phyloP scores from a whole-genome alignment of 164 flowering plant species.

The Aristolochia fimbriata region DNA sequence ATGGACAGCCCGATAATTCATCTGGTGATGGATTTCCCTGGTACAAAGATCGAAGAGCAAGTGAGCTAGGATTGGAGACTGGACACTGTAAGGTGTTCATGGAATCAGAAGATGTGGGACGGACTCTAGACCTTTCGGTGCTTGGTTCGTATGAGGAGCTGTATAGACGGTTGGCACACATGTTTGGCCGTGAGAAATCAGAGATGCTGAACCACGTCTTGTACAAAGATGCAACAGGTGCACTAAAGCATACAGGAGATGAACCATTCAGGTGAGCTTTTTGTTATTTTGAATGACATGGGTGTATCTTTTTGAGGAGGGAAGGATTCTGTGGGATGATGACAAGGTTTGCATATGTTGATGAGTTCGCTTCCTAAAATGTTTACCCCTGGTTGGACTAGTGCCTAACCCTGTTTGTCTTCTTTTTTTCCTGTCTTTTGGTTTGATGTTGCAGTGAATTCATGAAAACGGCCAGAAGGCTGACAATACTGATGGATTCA shows the following conservation, averaged over 20 bases:
- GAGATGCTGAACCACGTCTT: constrained; percentile 39
- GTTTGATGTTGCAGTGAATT: constrained; percentile 46
- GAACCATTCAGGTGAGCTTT: constrained; percentile 63
- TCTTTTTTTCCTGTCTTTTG: neutral
- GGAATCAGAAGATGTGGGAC: constrained; percentile 77
- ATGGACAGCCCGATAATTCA: constrained; percentile 23
- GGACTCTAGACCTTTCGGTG: constrained; percentile 64
- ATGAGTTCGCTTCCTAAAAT: neutral
- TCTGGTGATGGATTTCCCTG: constrained; percentile 24
- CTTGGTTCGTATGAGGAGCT: constrained; percentile 77
- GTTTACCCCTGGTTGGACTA: neutral
- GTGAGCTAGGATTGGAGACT: constrained; percentile 32
- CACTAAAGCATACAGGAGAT: constrained; percentile 54
- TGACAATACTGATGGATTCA: constrained; percentile 60
- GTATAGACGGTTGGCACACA: constrained; percentile 40
- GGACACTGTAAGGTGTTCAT: constrained; percentile 73
- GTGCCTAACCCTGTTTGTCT: neutral
- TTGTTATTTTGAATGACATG: neutral
- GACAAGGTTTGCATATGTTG: neutral
- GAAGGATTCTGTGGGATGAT: neutral
- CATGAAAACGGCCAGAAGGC: constrained; percentile 42
- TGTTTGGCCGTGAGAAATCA: constrained; percentile 53
- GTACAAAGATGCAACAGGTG: constrained; percentile 48
- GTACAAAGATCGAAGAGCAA: constrained; percentile 15
- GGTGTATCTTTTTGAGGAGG: neutral